Base-by-base conservation (phyloP, 805 yeast species). In the Ogataea trehalophila region DNA sequence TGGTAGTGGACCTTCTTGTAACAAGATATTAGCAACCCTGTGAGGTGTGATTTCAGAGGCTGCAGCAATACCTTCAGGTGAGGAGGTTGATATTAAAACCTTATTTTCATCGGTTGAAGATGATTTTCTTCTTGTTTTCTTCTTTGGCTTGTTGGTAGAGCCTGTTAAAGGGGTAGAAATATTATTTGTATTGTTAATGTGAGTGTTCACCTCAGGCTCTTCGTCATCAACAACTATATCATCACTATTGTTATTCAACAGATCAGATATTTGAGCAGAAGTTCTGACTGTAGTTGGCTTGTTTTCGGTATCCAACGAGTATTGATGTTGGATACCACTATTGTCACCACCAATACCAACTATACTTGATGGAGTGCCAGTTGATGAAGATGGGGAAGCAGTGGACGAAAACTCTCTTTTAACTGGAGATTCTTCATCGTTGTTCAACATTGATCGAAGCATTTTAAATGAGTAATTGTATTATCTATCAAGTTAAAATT, bases 41-140 rank as follows among this genome's bases (percentile, higher is more conserved):
- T 83, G 79, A 6, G 96, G 86, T 0, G 96, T 89, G 26, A 90
- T 90, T 56, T 84, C 79, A 41, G 85, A 76, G 3, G 96, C 96
- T 8, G 94, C 94, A 8, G 89, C 91, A 42, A 88, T 77, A 1
- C 95, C 96, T 50, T 83, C 87, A 0, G 96, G 95, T 6, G 94
- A 85, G 37, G 91, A 83, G 0, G 96, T 88, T 5, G 87, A 80
- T 41, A 85, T 67, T 40, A 68, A 47, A 2, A 55, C 49, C 36
- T 63, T 61, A 35, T 60, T 57, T 14, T 63, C 68, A 33, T 58
- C 58, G 33, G 45, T 34, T 3, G 44, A 16, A 26, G 31, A 26
- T 18, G 52, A 50, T 35, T 56, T 58, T 37, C 52, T 48, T 48
- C 57, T 49, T 35, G 57, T 33, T 48, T 53, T 58, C 38, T 48